Evolutionary conservation across 78 protist species (phyloP).

Genomic region (Creolimax fragrantissima): DNA sequence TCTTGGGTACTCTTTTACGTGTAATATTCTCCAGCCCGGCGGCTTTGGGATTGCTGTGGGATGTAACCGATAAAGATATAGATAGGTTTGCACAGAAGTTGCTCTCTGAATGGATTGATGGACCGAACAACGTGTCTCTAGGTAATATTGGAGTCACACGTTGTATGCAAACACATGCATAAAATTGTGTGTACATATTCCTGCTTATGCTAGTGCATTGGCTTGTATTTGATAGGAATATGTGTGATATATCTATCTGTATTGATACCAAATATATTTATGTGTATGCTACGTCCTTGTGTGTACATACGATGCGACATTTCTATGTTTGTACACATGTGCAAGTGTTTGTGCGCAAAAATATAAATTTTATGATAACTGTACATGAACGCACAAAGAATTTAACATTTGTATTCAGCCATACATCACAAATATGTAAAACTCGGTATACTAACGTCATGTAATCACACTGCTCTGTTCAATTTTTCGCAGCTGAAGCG

Average conservation of each 20-base stretch:
- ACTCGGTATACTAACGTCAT: neutral
- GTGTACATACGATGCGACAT: no score
- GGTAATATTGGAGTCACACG: no score
- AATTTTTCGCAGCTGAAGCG: neutral
- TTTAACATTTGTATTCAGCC: neutral
- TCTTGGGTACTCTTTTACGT: no score
- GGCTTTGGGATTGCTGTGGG: slow-evolving; percentile 23
- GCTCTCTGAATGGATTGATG: neutral
- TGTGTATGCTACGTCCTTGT: no score
- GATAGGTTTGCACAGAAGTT: slow-evolving; percentile 1
- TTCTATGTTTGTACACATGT: neutral
- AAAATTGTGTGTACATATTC: no score
- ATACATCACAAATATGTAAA: neutral
- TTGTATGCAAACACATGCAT: no score
- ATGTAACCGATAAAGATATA: slow-evolving; percentile 21
- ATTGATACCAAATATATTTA: no score
- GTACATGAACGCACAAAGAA: neutral
- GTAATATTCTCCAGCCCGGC: slow-evolving; percentile 14
- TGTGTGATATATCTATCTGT: no score
- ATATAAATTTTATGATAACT: neutral
- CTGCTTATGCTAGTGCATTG: no score
- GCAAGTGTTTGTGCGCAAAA: neutral
- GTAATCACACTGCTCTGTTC: neutral
- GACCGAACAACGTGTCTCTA: neutral
- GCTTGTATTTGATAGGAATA: no score